phyloP scores from a whole-genome alignment of 2,329 filamentous ascomycete species.

The Biscogniauxia marginata region DNA sequence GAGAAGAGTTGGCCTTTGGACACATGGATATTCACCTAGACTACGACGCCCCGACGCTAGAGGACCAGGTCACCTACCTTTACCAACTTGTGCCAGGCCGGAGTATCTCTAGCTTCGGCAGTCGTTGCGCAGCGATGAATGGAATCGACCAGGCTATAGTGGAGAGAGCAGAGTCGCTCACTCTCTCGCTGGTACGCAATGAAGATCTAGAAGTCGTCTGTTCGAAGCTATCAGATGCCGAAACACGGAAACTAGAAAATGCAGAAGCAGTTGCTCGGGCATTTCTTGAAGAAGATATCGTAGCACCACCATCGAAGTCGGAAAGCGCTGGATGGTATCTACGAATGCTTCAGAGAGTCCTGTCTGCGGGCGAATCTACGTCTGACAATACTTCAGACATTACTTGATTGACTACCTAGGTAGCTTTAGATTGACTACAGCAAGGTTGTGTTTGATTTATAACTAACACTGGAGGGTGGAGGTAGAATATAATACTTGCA shows the following conservation, averaged over 20 bases:
- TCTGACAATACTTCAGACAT: background rate
- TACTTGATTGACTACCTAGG: background rate
- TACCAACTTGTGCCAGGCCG: conserved; percentile 69
- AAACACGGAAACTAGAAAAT: conserved; percentile 64
- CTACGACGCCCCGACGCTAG: conserved; percentile 44
- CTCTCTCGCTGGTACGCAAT: conserved; percentile 64
- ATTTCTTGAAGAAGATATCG: conserved; percentile 51
- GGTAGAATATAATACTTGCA: too few relatives aligned
- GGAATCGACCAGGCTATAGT: conserved; percentile 74
- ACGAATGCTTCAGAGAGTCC: conserved; percentile 24
- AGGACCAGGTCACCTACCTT: conserved; percentile 70
- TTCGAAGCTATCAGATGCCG: conserved; percentile 61
- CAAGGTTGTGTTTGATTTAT: background rate
- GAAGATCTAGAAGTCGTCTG: conserved; percentile 76
- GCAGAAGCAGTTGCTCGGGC: conserved; percentile 61
- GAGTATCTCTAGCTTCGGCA: conserved; percentile 81
- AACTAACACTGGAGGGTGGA: too few relatives aligned
- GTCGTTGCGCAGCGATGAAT: conserved; percentile 81
- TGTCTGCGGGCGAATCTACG: conserved; percentile 8
- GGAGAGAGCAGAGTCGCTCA: conserved; percentile 71
- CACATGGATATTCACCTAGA: conserved; percentile 73
- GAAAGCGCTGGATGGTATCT: conserved; percentile 20
- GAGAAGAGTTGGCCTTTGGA: conserved; percentile 54
- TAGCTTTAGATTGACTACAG: background rate
- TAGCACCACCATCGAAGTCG: conserved; percentile 11